Conservation (phyloP, 306 rosid species). For the Canavalia gladiata region DNA sequence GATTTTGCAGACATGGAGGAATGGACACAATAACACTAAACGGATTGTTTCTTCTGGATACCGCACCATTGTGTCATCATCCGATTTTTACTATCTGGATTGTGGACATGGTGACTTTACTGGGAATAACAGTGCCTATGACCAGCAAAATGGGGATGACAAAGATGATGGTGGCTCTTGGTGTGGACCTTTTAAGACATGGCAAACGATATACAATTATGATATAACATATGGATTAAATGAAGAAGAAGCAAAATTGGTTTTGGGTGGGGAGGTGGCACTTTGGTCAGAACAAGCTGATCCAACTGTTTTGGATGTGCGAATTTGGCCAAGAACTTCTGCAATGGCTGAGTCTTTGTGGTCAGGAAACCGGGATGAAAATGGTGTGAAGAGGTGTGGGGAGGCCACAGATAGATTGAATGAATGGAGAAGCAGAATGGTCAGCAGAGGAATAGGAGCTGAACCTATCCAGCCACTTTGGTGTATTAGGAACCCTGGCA, state of each 20-base stretch:
- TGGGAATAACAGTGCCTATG: slow-evolving; percentile 69
- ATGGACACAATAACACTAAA: slow-evolving; percentile 80
- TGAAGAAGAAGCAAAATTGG: slow-evolving; percentile 71
- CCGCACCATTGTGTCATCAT: slow-evolving; percentile 72
- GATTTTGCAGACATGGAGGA: slow-evolving; percentile 89
- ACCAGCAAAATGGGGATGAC: slow-evolving; percentile 51
- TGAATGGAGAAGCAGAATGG: slow-evolving; percentile 89
- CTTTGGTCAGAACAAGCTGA: slow-evolving; percentile 93
- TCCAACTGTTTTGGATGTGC: slow-evolving; percentile 66
- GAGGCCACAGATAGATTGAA: slow-evolving; percentile 82
- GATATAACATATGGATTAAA: slow-evolving; percentile 75
- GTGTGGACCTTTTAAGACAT: slow-evolving; percentile 92
- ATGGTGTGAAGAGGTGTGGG: slow-evolving; percentile 66
- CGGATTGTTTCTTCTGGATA: slow-evolving; percentile 77
- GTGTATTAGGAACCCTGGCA: slow-evolving; percentile 86
- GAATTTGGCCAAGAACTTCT: slow-evolving; percentile 86
- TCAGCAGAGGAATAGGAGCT: slow-evolving; percentile 77
- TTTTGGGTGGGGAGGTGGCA: slow-evolving; percentile 91
- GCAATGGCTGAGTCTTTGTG: slow-evolving; percentile 85
- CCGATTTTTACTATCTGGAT: slow-evolving; percentile 80
- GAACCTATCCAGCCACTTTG: slow-evolving; percentile 96
- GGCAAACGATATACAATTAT: slow-evolving; percentile 83
- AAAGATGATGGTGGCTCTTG: slow-evolving; percentile 73
- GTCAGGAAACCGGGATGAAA: slow-evolving; percentile 82
- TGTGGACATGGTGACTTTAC: slow-evolving; percentile 86